Percentiles rank a stretch among this genome's conserved stretches.
Evolutionary conservation across 176 grass and related monocot species (phyloP).

Genomic region (Carex littledalei): DNA sequence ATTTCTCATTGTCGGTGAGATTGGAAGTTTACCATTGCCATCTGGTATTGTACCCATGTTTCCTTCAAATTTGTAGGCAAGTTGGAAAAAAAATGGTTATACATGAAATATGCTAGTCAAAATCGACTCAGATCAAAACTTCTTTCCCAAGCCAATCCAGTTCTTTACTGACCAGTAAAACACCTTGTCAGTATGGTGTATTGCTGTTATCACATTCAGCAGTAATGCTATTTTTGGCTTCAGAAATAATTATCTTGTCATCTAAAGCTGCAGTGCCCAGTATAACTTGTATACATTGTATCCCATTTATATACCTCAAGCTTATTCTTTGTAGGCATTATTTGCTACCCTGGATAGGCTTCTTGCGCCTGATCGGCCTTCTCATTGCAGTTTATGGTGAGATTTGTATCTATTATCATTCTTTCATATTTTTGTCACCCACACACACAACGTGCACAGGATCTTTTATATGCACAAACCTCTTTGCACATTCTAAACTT

Average conservation of each 20-base stretch:
- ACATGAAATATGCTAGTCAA: neutral
- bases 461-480: neutral
- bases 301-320: slow-evolving; percentile 16
- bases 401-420: slow-evolving; percentile 15
- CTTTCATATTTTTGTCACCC: neutral
- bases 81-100: neutral
- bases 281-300: slow-evolving; percentile 8
- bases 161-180: neutral
- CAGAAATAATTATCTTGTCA: neutral
- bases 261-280: neutral
- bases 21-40: no score
- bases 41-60: neutral
- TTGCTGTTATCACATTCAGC: neutral
- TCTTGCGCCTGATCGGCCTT: slow-evolving; percentile 83
- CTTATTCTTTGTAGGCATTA: slow-evolving; percentile 42
- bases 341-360: slow-evolving; percentile 83
- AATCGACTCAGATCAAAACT: neutral
- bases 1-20: neutral
- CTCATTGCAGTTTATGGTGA: slow-evolving; percentile 85
- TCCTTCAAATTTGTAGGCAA: neutral
- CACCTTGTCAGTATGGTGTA: neutral
- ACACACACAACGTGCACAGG: neutral
- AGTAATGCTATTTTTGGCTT: neutral
- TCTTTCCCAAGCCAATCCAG: neutral
- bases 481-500: neutral